Evolutionary conservation across 2,329 filamentous ascomycete species (phyloP).

Genomic region (Aspergillus transmontanensis): DNA sequence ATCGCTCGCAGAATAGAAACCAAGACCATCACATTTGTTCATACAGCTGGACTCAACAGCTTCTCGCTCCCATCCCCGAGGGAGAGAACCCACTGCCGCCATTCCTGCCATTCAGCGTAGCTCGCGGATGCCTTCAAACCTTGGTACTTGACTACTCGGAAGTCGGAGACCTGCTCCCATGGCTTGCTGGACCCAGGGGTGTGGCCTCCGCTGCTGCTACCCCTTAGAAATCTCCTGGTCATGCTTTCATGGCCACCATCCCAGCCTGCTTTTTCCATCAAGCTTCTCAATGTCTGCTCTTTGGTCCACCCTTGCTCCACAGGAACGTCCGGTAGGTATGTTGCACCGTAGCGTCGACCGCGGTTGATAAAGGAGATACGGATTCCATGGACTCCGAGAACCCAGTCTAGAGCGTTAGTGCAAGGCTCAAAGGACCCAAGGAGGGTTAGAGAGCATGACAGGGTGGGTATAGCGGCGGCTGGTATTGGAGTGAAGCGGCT

Average conservation of each 20-base stretch:
- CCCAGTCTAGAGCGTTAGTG: slow-evolving; percentile 77
- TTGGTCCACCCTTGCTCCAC: slow-evolving; percentile 92
- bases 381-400: slow-evolving; percentile 80
- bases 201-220: slow-evolving; percentile 38
- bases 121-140: slow-evolving; percentile 73
- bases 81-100: slow-evolving; percentile 69
- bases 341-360: slow-evolving; percentile 75
- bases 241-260: slow-evolving; percentile 56
- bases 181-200: slow-evolving; percentile 33
- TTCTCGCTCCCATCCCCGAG: slow-evolving; percentile 33
- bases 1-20: not conserved
- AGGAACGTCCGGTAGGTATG: slow-evolving; percentile 91
- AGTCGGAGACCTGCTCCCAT: slow-evolving; percentile 74
- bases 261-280: slow-evolving; percentile 97
- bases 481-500: slow-evolving; percentile 63
- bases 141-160: slow-evolving; percentile 82
- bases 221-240: slow-evolving; percentile 41
- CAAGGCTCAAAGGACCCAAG: slow-evolving; percentile 83
- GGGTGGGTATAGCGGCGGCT: slow-evolving; percentile 47
- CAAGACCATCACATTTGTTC: not conserved
- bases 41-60: slow-evolving; percentile 16
- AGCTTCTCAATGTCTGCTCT: slow-evolving; percentile 83
- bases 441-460: slow-evolving; percentile 70
- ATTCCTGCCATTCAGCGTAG: slow-evolving; percentile 76
- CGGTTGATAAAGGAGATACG: slow-evolving; percentile 80